Evolutionary conservation across 2,329 filamentous ascomycete species (phyloP), one percentile per base, ranked within the genome.

Genomic region (Fusarium ambrosium): DNA sequence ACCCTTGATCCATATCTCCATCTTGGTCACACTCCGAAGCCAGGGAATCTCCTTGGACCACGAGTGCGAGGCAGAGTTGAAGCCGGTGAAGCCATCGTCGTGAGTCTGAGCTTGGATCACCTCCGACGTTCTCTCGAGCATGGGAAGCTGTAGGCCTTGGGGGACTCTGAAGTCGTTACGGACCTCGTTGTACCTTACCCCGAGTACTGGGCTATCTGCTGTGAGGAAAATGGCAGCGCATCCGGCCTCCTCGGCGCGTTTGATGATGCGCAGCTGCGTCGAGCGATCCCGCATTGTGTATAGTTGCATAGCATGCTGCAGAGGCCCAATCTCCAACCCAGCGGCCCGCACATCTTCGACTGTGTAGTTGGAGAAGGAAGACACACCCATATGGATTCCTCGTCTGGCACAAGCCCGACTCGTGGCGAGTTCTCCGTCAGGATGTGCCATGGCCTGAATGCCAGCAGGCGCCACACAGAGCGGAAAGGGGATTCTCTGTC

Each of bases 1-100:
- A 1, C 86, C 86, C 70, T 87, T 87, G 48, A 85, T 81, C 86
- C 85, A 87, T 62, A 87, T 87, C 68, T 87, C 81, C 82, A 90
- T 84, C 55, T 82, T 84, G 0, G 87, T 88, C 18, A 85, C 79
- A 20, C 81, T 80, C 20, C 85, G 80, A 36, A 90, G 77, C 87
- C 87, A 90, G 0, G 85, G 84, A 36, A 90, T 87, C 18, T 87
- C 86, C 3, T 81, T 79, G 13, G 85, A 86, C 88, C 88, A 91
- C 45, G 78, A 81, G 71, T 82, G 80, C 6, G 73, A 64, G 59
- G 79, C 78, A 2, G 76, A 77, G 60, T 80, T 81, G 53, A 80
- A 51, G 6, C 43, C 7, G 1, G 22, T 62, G 2, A 69, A 69
- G 20, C 62, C 37, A 3, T 56, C 55, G 7, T 65, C 45, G 4